These are phyloP conservation scores for Aspergillus conjunctus DNA, from an alignment of 495 filamentous ascomycete species.

Conservation along the genomic window DNA sequence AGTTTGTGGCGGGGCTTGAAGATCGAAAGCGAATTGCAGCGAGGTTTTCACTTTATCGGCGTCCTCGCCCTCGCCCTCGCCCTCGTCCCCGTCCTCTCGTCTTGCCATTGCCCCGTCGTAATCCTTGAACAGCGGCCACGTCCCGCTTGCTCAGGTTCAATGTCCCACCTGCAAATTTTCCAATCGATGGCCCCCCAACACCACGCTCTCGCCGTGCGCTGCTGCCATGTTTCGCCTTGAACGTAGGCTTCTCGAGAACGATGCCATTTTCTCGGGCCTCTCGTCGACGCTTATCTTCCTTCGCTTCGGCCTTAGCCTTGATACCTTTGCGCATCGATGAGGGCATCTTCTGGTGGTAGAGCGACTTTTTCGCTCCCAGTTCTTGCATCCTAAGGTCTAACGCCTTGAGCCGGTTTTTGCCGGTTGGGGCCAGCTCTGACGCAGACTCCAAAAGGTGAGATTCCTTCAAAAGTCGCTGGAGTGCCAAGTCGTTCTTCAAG, in stretches of 20 bases:
- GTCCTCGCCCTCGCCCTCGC: background rate
- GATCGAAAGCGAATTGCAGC: background rate
- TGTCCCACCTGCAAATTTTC: conserved; percentile 77
- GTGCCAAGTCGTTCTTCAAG: conserved; percentile 87
- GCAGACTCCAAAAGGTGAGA: conserved; percentile 83
- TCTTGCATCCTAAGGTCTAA: conserved; percentile 78
- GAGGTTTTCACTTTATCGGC: background rate
- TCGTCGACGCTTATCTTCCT: conserved; percentile 68
- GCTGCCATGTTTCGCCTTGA: conserved; percentile 46
- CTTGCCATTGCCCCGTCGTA: conserved; percentile 38
- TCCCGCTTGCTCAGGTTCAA: conserved; percentile 79
- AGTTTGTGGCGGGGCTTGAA: background rate
- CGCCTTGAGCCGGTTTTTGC: conserved; percentile 71
- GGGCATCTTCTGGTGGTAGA: conserved; percentile 80
- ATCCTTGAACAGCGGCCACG: conserved; percentile 60
- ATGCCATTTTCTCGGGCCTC: conserved; percentile 91
- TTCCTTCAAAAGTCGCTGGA: conserved; percentile 86
- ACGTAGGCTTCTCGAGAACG: conserved; percentile 71
- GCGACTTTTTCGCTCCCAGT: conserved; percentile 74
- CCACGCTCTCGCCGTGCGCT: conserved; percentile 60
- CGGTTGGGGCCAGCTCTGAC: conserved; percentile 61
- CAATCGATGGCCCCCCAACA: conserved; percentile 74
- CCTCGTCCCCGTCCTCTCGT: conserved; percentile 29
- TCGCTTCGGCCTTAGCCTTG: conserved; percentile 57
- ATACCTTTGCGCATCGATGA: conserved; percentile 80